Base-by-base conservation (phyloP, 2,329 filamentous ascomycete genomes). In the Zymoseptoria tritici region DNA sequence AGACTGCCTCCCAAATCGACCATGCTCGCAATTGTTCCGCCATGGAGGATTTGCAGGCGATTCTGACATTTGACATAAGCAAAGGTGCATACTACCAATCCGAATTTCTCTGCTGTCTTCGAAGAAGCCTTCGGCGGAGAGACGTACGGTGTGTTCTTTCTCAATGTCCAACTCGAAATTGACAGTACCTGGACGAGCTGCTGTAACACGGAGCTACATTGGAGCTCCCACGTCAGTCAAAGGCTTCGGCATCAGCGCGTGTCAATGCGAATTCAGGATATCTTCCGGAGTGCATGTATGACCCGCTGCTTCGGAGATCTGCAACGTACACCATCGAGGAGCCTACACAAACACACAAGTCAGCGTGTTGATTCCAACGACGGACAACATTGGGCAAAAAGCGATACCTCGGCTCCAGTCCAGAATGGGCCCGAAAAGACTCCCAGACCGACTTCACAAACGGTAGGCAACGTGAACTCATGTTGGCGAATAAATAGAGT, bases 351-450 rank as follows among this genome's bases (percentile, higher is more conserved):
- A 13, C 19, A 24, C 19, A 24, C 50, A 16, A 7, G 36, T 46
- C 11, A 46, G 36, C 29, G 22, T 22, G 11, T 53, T 53, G 29
- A 52, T 8, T 3, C n/a, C 20, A 21, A 52, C 7, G 19, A 13
- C 19, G 60, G 7, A 46, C 50, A 59, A 20, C 42, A 61, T 13
- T 29, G 21, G 26, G 26, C 3, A 13, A 22, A 52, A 29, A 62
- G 56, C 22, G 36, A 50, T 79, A 96, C 92, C 89, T 89, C 73
- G 91, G 91, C 74, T 97, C 93, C 20, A 97, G 78, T 6, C 92
- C 92, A 4, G 91, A 96, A 64, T 90, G 89, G 66, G 84, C 83
- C 78, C 89, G 85, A 75, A 97, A 97, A 1, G 90, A 92, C 57
- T 70, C 65, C 65, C 70, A 69, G 19, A 72, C 70, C 3, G 70